Base-by-base conservation (phyloP, 345 rosid species). In the Salix udensis region DNA sequence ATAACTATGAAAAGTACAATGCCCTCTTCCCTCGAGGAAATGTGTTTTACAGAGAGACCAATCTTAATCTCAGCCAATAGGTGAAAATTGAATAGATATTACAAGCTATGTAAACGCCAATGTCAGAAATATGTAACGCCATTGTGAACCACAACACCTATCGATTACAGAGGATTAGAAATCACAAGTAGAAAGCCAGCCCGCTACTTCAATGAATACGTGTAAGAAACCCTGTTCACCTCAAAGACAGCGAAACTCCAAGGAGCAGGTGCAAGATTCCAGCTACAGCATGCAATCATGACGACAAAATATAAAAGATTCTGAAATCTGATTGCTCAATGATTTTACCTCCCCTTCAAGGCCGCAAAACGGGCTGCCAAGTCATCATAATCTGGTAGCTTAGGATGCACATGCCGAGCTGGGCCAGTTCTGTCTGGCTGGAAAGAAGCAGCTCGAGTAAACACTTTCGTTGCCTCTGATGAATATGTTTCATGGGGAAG, bases 341-440 rank as follows among this genome's bases (percentile, higher is more conserved):
- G 48, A 60, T 50, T 40, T 85, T 87, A 93, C 72, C 86, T 89
- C 71, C 97, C 98, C 83, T 87, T 91, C 70, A 93, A 87, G 48
- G 95, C 91, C 7, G 99, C 92, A 82, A 96, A 84, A 21, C 90
- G 88, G 7, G 99, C 98, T 7, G 99, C 96, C 89, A 96, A 82
- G 77, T 91, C 95, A 61, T 96, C 99, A 61, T 92, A 96, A 79
- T 96, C 89, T 5, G 98, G 99, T 77, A 96, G 84, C 82, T 93
- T 96, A 1, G 98, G 99, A 84, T 96, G 99, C 80, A 96, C 99
- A 44, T 96, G 99, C 67, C 86, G 82, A 12, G 94, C 93, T 37
- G 82, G 78, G 76, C 71, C 82, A 2, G 91, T 87, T 75, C 91
- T 81, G 65, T 87, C 98, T 9, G 92, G 89, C 80, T 92, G 96